Evolutionary conservation across 83 land plant species (phyloP), one percentile per base, ranked within the genome.

Genomic region (Diphasiastrum complanatum): DNA sequence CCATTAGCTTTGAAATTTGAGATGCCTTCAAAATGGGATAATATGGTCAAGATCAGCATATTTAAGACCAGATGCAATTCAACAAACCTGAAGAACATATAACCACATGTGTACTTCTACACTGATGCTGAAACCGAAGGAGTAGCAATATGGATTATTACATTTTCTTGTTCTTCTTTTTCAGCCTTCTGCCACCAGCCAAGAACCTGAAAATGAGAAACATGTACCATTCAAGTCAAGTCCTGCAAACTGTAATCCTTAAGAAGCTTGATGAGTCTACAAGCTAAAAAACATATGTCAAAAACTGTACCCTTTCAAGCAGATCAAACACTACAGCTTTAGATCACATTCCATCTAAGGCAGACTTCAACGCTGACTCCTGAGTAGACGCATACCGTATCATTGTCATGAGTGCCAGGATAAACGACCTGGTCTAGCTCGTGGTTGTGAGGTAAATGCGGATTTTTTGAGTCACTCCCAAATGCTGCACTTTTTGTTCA

Each of bases 391-490:
- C 53, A 61, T 76, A 90, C 96, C 29, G 96, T 93, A 55, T 93
- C 99, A 80, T 93, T 93, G 55, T 93, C 99, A 73, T 93, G 99
- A 47, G 99, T 93, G 66, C 99, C 99, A 52, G 87, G 79, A 68
- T 93, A 93, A 18, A 85, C 91, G 46, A 89, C 96, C 82, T 89
- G 91, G 64, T 93, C 81, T 1, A 16, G 47, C 49, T 85, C 99
- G 73, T 93, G 97, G 72, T 93, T 93, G 47, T 93, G 99, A 45
- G 76, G 85, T 75, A 89, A 75, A 61, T 93, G 89, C 1, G 99
- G 99, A 50, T 93, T 93, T 16, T 69, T 64, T 40, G 86, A 45
- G 37, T 74, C 75, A 66, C 84, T 67, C 33, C 96, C 92, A 81
- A 83, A 93, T 33, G 89, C 98, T 86, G 63, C 26, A 47, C 16